Conservation (phyloP, 2,329 filamentous ascomycete genomes). For the Phialemonium atrogriseum region DNA sequence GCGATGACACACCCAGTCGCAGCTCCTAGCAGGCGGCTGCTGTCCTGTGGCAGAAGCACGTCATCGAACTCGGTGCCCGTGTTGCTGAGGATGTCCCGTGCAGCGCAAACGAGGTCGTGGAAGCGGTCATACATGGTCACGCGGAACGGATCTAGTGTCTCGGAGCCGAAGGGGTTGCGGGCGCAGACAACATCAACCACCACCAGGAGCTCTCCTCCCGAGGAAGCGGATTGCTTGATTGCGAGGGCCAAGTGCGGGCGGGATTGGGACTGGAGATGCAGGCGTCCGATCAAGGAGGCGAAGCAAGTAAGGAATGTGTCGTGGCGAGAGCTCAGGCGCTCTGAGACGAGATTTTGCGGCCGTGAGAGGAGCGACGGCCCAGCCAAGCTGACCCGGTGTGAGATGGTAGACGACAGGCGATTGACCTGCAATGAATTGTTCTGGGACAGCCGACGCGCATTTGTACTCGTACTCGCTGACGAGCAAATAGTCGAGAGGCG, state of each 20-base stretch:
- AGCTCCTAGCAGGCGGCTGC: slow-evolving; percentile 64
- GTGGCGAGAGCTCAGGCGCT: slow-evolving; percentile 70
- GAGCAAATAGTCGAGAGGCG: slow-evolving; percentile 38
- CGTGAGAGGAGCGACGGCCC: slow-evolving; percentile 54
- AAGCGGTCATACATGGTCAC: slow-evolving; percentile 73
- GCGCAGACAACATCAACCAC: slow-evolving; percentile 77
- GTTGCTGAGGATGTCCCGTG: slow-evolving; percentile 67
- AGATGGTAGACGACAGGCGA: slow-evolving; percentile 44
- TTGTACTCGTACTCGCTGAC: slow-evolving; percentile 10
- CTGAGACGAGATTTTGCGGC: slow-evolving; percentile 71
- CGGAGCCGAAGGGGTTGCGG: slow-evolving; percentile 62
- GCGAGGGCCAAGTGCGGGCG: slow-evolving; percentile 73
- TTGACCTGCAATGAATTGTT: slow-evolving; percentile 28
- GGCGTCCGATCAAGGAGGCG: slow-evolving; percentile 81
- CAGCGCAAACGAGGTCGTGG: slow-evolving; percentile 70
- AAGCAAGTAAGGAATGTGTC: slow-evolving; percentile 86
- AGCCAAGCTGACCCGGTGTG: slow-evolving; percentile 73
- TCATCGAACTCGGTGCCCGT: slow-evolving; percentile 58
- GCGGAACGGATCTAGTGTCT: slow-evolving; percentile 59
- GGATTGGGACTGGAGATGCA: slow-evolving; percentile 89
- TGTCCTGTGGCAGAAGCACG: slow-evolving; percentile 71
- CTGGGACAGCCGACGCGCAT: slow-evolving; percentile 24
- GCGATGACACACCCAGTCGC: slow-evolving; percentile 84
- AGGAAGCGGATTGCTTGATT: slow-evolving; percentile 74
- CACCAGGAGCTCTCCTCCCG: slow-evolving; percentile 69